Conservation (phyloP, 148 eudicot genomes). For the Amaranthus hypochondriacus region DNA sequence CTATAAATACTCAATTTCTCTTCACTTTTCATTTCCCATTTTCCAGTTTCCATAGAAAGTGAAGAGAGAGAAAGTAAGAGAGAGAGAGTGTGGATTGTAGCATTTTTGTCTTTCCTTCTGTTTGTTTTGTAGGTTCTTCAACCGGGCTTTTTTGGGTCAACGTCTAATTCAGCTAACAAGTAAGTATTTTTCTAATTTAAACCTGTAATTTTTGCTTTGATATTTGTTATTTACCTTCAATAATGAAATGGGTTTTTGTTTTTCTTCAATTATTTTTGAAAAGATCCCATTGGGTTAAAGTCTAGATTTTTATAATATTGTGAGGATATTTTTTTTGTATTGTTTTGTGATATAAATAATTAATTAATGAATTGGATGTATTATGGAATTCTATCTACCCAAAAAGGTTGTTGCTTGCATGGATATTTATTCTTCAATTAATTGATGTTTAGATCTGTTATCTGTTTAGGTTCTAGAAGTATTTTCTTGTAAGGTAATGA, state of each 20-base stretch:
- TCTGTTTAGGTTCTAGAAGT: not conserved
- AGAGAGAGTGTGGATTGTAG: constrained; percentile 15
- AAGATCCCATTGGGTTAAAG: not conserved
- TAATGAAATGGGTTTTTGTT: constrained; percentile 1
- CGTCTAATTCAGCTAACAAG: constrained; percentile 15
- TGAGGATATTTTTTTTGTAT: not conserved
- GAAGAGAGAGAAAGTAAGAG: constrained; percentile 26
- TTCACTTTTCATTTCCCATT: constrained; percentile 3
- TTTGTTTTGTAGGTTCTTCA: constrained; percentile 29
- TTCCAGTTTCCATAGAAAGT: not conserved
- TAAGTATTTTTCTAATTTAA: not conserved
- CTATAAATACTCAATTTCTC: constrained; percentile 35
- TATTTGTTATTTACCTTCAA: not conserved
- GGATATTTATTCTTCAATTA: not conserved
- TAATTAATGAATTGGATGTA: not conserved
- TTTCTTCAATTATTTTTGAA: not conserved
- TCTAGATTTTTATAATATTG: not conserved
- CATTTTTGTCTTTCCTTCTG: constrained; percentile 2
- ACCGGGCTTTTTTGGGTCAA: constrained; percentile 17
- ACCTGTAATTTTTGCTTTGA: not conserved
- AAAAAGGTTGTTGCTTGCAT: not conserved
- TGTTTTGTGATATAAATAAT: not conserved
- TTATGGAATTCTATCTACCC: not conserved
- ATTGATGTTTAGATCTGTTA: constrained; percentile 12
- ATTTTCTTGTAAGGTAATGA: too few species aligned